Conservation (phyloP, 1,139 yeast genomes). For the Magnusiomyces suaveolens region DNA sequence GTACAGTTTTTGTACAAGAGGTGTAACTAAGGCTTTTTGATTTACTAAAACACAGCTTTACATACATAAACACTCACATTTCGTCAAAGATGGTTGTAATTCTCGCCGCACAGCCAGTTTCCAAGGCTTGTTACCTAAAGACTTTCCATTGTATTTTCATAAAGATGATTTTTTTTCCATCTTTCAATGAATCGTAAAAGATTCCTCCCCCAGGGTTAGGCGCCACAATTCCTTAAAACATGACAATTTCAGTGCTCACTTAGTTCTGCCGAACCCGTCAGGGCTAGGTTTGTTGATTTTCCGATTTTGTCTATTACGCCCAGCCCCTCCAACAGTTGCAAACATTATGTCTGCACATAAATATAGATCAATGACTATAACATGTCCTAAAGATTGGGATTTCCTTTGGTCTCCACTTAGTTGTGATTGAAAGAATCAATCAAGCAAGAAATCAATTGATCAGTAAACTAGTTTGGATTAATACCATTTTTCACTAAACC, state of each 20-base stretch:
- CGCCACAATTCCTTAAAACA: not conserved
- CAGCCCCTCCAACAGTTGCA: not conserved
- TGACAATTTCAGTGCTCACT: not conserved
- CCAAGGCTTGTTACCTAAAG: no score
- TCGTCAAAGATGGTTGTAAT: no score
- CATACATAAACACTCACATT: no score
- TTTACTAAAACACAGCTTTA: no score
- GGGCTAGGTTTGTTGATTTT: not conserved
- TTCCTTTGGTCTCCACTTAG: no score
- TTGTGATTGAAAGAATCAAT: no score
- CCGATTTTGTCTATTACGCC: not conserved
- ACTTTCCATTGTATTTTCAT: no score
- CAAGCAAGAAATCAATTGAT: not conserved
- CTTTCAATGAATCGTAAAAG: no score
- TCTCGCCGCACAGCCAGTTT: no score
- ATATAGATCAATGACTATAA: not conserved
- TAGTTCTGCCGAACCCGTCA: not conserved
- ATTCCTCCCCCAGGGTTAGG: not conserved
- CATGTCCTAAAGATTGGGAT: not conserved
- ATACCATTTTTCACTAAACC: not conserved
- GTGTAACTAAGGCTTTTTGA: no score
- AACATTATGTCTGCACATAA: not conserved
- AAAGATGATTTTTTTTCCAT: not conserved
- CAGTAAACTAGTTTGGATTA: not conserved
- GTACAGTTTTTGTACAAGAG: no score